A percentile compares a stretch with the other conserved stretches of the same genome.
Evolutionary conservation across 192 early-diverging fungal species (phyloP).

Genomic region (Backusella parvicylindrica): DNA sequence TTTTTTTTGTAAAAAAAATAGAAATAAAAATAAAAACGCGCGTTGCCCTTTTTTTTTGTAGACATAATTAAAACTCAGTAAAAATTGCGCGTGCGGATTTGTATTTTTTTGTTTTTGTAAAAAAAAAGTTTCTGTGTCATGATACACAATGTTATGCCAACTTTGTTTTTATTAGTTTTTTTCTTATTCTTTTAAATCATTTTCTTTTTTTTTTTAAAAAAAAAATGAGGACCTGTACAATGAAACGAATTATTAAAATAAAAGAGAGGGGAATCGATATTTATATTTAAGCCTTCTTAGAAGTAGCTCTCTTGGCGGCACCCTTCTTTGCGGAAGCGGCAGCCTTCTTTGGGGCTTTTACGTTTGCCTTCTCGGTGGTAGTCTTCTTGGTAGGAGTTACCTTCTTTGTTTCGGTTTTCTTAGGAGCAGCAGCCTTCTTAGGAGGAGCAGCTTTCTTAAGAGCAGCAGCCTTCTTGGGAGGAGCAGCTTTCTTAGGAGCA

Average conservation of each 20-base stretch:
- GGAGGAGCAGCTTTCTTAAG: constrained; percentile 16
- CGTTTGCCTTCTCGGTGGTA: constrained; percentile 32
- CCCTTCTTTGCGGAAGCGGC: constrained; percentile 36
- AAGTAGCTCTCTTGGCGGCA: background rate
- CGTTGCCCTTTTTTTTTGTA: background rate
- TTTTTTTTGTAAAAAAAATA: background rate
- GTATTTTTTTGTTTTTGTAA: background rate
- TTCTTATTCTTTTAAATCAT: background rate
- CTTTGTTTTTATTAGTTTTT: background rate
- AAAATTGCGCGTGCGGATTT: background rate
- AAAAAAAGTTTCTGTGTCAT: background rate
- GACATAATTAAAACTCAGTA: background rate
- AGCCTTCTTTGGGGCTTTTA: constrained; percentile 41
- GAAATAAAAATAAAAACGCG: background rate
- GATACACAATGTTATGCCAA: background rate
- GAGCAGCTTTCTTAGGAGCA: constrained; percentile 45
- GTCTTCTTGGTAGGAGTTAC: constrained; percentile 31
- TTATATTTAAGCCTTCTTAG: constrained; percentile 14
- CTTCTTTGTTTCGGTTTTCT: constrained; percentile 44
- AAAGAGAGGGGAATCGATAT: background rate
- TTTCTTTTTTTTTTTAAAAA: background rate
- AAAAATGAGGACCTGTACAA: background rate
- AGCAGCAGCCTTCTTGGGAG: constrained; percentile 40
- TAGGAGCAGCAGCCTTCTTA: constrained; percentile 40
- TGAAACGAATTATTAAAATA: background rate